Evolutionary conservation across 2,329 filamentous ascomycete genomes (phyloP).

Genomic region (Talaromyces marneffei): DNA sequence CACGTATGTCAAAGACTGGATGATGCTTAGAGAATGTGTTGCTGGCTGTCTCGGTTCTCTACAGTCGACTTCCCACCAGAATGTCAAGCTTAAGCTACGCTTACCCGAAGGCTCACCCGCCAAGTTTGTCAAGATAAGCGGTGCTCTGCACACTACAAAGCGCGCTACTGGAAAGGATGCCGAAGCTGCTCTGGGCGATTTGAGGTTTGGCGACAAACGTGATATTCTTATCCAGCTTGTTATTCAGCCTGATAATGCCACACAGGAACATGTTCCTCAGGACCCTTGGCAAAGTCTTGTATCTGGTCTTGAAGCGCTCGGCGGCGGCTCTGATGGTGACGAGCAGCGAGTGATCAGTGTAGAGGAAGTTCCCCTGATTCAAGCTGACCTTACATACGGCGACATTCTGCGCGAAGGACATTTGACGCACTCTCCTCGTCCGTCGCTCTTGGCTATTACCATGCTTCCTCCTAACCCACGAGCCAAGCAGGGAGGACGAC

Average conservation of each 20-base stretch:
- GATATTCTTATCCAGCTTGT: constrained; percentile 89
- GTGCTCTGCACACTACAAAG: constrained; percentile 92
- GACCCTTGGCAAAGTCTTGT: constrained; percentile 98
- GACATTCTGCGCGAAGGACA: constrained; percentile 88
- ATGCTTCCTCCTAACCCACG: constrained; percentile 71
- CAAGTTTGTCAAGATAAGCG: constrained; percentile 98
- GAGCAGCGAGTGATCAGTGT: constrained; percentile 77
- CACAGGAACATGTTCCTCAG: constrained; percentile 78
- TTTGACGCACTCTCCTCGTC: constrained; percentile 76
- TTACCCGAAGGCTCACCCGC: constrained; percentile 93
- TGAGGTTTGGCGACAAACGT: constrained; percentile 90
- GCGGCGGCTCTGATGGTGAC: constrained; percentile 79
- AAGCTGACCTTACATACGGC: constrained; percentile 88
- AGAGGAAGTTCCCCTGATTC: constrained; percentile 90
- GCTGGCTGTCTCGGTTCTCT: constrained; percentile 87
- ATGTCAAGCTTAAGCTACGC: constrained; percentile 90
- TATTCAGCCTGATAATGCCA: constrained; percentile 77
- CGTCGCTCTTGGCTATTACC: constrained; percentile 87
- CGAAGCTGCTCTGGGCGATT: constrained; percentile 83
- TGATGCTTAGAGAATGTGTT: constrained; percentile 97
- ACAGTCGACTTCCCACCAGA: constrained; percentile 95
- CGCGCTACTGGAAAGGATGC: constrained; percentile 90
- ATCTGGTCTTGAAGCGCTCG: constrained; percentile 86
- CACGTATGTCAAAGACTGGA: constrained; percentile 99
- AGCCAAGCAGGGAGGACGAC: constrained; percentile 43